Base-by-base conservation (phyloP, 1,139 yeast genomes). In the Kodamaea sp. region DNA sequence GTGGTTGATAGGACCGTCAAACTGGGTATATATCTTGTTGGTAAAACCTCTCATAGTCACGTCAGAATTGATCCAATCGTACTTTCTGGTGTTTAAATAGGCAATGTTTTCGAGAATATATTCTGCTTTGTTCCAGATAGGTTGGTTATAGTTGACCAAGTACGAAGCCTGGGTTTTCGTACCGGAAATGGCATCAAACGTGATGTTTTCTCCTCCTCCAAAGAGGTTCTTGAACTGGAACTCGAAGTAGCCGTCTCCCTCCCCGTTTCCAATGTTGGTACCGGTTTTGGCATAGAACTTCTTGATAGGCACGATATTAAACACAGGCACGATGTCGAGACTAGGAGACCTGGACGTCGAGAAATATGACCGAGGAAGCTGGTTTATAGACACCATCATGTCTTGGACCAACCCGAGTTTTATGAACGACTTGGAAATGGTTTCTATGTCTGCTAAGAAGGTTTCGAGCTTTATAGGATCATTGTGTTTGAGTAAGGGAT, bases 211-310 rank as follows among this genome's bases (percentile, higher is more conserved):
- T 7, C 92, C 97, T 2, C 96, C 96, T 0, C 96, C 96, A 59
- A 89, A 79, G 8, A 87, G 61, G 55, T 92, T 90, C 34, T 80
- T 73, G 55, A 84, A 66, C 53, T 83, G 89, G 42, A 86, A 76
- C 32, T 84, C 83, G 29, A 88, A 72, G 51, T 88, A 87, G 2
- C 96, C 97, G 54, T 86, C 95, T 19, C 97, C 97, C 64, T 89
- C 96, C 18, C 95, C 95, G 53, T 90, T 90, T 2, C 97, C 97
- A 4, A 90, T 77, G 57, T 85, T 89, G 5, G 96, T 90, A n/a
- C 96, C 97, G 2, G 96, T 86, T 51, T 83, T 83, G 41, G 94
- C 89, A 42, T 76, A 76, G 51, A 85, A 83, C 46, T 68, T 71
- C 46, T 83, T 82, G 2, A 75, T 73, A 0, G 94, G 94, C 9